Conservation (phyloP, 164 flowering plant species). For the Tetracentron sinense region DNA sequence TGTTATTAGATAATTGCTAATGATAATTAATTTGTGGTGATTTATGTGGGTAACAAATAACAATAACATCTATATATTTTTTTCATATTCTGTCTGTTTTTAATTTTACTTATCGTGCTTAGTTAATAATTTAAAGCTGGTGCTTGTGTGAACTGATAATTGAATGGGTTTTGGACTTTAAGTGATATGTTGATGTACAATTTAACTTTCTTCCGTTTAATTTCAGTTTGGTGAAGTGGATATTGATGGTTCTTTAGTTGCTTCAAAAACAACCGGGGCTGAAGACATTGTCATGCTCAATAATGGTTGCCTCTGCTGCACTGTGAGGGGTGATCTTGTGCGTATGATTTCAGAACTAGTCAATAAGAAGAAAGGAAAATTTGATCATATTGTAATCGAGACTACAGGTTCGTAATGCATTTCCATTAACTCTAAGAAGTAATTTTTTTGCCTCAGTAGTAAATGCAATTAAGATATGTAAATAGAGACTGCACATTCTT, state of each 20-base stretch:
- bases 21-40: neutral
- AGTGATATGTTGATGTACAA: neutral
- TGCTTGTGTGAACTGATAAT: neutral
- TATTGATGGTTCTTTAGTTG: slow-evolving; percentile 96
- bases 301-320: slow-evolving; percentile 97
- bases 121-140: too few relatives aligned
- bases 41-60: too few relatives aligned
- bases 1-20: neutral
- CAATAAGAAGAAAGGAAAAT: slow-evolving; percentile 67
- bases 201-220: neutral
- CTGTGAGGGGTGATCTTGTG: slow-evolving; percentile 97
- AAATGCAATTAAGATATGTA: neutral
- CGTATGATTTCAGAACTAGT: slow-evolving; percentile 90
- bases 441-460: too few relatives aligned
- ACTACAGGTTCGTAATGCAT: slow-evolving; percentile 64
- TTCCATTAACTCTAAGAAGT: too few relatives aligned
- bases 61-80: too few relatives aligned
- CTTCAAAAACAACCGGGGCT: slow-evolving; percentile 80
- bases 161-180: neutral
- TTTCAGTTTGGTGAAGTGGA: slow-evolving; percentile 95
- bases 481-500: neutral
- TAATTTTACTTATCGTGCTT: too few relatives aligned
- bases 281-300: slow-evolving; percentile 97
- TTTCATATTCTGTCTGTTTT: too few relatives aligned
- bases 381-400: slow-evolving; percentile 95